Base-by-base conservation (phyloP, 495 filamentous ascomycete species). In the Penicillium salamii region DNA sequence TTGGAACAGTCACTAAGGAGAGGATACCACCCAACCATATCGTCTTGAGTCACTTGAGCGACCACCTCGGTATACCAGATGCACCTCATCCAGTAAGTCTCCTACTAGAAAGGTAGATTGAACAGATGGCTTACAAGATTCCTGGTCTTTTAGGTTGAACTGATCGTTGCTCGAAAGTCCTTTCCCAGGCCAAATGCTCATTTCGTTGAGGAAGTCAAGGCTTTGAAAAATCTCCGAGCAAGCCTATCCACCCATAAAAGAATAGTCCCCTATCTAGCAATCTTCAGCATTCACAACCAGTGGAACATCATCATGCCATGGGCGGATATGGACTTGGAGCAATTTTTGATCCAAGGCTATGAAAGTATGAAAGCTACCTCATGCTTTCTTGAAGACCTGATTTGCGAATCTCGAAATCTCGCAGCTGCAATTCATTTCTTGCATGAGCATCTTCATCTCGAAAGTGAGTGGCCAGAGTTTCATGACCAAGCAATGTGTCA, bases 291-390 rank as follows among this genome's bases (percentile, higher is more conserved):
- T 17, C 6, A 15, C 21, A 34, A 17, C 12, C 24, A 45, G 8
- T 33, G 18, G 42, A 45, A 45, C 26, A 45, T 45, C 24, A 45
- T 45, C 6, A 45, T 33, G 42, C 42, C 42, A 9, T 45, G 42
- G 42, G 42, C 42, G 19, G 42, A 45, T 17, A 45, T 45, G 28
- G 42, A 45, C n/a, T 14, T 45, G 42, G 42, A 45, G n/a, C 24
- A 45, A 13, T 45, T 31, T 17, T 14, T 45, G 15, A 5, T 14
- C 20, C 14, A 15, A 20, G 42, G 26, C 7, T 33, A 45, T 12
- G 13, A 3, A 33, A 13, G 18, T 3, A 45, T 45, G 26, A 12
- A 32, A 9, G 3, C 20, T 15, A 17, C 8, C 11, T 5, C 24
- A 5, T 13, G 3, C n/a, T n/a, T n/a, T 28, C 15, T 45, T 14